Percentiles rank a stretch among this genome's conserved stretches.
These are phyloP conservation scores for Phlyctochytrium planicorne DNA, from an alignment of 192 early-diverging fungal species.

Conservation along the genomic window DNA sequence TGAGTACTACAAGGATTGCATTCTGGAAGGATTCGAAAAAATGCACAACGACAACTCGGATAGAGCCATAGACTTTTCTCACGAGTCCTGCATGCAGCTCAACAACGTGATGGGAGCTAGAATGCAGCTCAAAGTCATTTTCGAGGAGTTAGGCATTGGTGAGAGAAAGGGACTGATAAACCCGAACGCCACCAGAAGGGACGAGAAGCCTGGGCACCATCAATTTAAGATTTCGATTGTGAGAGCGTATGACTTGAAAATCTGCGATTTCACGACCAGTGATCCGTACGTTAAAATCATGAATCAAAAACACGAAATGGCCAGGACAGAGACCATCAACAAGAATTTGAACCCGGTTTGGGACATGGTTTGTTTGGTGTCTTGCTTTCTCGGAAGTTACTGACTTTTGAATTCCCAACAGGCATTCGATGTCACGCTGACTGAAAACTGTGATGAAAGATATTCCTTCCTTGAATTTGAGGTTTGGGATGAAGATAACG, in stretches of 20 bases:
- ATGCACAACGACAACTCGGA: not conserved
- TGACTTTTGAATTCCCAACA: constrained; percentile 1
- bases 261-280: constrained; percentile 33
- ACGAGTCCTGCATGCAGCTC: constrained; percentile 41
- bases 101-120: constrained; percentile 51
- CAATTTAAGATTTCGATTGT: constrained; percentile 36
- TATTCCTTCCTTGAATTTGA: constrained; percentile 34
- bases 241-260: constrained; percentile 33
- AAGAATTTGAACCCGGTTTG: constrained; percentile 48
- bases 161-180: constrained; percentile 19
- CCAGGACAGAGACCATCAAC: constrained; percentile 26
- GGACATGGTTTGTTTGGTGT: constrained; percentile 36
- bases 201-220: constrained; percentile 16
- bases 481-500: constrained; percentile 38
- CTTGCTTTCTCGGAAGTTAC: constrained; percentile 2
- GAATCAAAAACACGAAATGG: not conserved
- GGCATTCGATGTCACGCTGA: constrained; percentile 22
- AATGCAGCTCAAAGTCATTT: constrained; percentile 30
- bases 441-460: constrained; percentile 19
- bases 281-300: constrained; percentile 41
- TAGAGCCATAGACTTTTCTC: not conserved
- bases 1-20: not conserved
- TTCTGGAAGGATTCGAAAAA: constrained; percentile 8
- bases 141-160: constrained; percentile 25
- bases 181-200: constrained; percentile 17